Percentiles rank a stretch among this genome's conserved stretches.
Evolutionary conservation across 176 grass and related monocot species (phyloP).

Genomic region (Dactylis glomerata): DNA sequence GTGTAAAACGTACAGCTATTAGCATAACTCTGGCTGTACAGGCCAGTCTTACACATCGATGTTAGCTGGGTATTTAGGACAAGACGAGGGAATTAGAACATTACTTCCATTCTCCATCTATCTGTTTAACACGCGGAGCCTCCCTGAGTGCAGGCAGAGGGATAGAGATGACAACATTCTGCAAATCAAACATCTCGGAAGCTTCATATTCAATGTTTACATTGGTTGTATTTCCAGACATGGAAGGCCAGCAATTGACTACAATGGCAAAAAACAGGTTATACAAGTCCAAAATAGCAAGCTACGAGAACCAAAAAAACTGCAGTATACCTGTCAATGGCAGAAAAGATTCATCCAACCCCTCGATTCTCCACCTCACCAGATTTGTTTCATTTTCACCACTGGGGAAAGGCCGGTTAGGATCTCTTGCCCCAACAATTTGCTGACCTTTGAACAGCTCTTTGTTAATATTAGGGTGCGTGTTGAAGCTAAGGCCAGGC

Average conservation of each 20-base stretch:
- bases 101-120: slow-evolving; percentile 96
- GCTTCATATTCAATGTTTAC: slow-evolving; percentile 92
- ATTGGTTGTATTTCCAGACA: slow-evolving; percentile 57
- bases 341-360: slow-evolving; percentile 71
- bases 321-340: slow-evolving; percentile 62
- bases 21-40: background rate
- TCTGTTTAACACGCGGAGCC: slow-evolving; percentile 63
- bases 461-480: slow-evolving; percentile 79
- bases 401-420: slow-evolving; percentile 73
- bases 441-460: slow-evolving; percentile 73
- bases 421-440: slow-evolving; percentile 75
- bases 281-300: slow-evolving; percentile 14
- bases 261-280: slow-evolving; percentile 46
- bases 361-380: slow-evolving; percentile 86
- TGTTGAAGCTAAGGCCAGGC: slow-evolving; percentile 82
- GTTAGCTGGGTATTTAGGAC: slow-evolving; percentile 17
- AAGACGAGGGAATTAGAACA: slow-evolving; percentile 26
- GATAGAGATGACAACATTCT: slow-evolving; percentile 80
- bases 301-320: slow-evolving; percentile 9
- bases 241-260: slow-evolving; percentile 89
- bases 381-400: slow-evolving; percentile 85
- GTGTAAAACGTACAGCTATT: background rate
- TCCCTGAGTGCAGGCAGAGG: slow-evolving; percentile 76
- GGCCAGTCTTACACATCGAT: background rate
- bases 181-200: slow-evolving; percentile 77